Percentiles rank a stretch among this genome's conserved stretches.
Evolutionary conservation across 2,329 filamentous ascomycete species (phyloP).

Genomic region (Claviceps humidiphila): DNA sequence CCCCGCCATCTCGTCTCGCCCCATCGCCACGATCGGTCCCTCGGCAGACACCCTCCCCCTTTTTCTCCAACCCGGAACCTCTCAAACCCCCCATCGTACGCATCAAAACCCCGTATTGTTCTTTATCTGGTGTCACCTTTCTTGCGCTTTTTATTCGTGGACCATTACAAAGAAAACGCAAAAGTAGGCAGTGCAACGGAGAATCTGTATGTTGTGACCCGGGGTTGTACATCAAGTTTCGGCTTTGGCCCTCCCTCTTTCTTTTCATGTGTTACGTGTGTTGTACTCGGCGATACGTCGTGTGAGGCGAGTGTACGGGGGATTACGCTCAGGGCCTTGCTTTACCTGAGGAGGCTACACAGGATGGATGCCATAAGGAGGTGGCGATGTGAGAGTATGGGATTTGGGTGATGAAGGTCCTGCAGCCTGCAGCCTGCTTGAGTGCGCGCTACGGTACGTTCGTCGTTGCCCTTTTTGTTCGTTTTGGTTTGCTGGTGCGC

Average conservation of each 20-base stretch:
- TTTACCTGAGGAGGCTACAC: too few species aligned
- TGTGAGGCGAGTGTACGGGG: neutral
- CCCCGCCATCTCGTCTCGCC: neutral
- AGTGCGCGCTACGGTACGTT: too few species aligned
- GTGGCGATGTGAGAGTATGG: too few species aligned
- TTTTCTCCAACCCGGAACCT: too few species aligned
- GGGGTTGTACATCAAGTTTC: neutral
- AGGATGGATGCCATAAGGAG: too few species aligned
- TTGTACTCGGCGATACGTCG: neutral
- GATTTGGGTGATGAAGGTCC: too few species aligned
- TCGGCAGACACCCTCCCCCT: neutral
- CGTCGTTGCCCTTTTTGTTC: too few species aligned
- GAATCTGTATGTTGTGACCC: neutral
- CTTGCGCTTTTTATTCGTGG: too few species aligned
- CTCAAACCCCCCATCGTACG: neutral
- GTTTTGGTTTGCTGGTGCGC: too few species aligned
- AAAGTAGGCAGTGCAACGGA: neutral
- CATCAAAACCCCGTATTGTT: neutral
- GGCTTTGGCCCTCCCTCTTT: neutral
- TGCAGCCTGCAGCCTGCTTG: too few species aligned
- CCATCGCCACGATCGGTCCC: neutral
- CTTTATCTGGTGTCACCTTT: neutral
- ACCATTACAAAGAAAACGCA: neutral
- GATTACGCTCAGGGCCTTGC: too few species aligned
- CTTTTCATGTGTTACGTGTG: too few species aligned